Evolutionary conservation across 2,329 filamentous ascomycete genomes (phyloP).

Genomic region (Rhynchosporium secalis): DNA sequence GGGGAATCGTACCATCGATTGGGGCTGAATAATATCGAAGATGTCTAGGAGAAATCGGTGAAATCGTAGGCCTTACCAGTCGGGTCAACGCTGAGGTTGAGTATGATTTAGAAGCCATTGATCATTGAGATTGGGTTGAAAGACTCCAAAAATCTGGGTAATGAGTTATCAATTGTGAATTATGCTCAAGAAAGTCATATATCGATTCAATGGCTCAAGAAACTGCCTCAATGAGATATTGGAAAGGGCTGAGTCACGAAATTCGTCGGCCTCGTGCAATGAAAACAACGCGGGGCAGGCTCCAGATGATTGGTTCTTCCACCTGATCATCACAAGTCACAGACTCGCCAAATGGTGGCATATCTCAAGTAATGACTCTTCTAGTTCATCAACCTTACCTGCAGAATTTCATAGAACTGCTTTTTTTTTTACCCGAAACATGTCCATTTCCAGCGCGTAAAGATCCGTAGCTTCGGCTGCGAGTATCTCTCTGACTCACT

Average conservation of each 20-base stretch:
- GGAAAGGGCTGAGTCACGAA: not conserved
- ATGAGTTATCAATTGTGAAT: not conserved
- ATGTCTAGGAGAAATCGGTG: conserved; percentile 25
- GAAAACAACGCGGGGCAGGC: conserved; percentile 13
- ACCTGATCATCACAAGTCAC: conserved; percentile 17
- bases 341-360: conserved; percentile 16
- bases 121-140: conserved; percentile 6
- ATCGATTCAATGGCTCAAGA: not conserved
- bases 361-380: conserved; percentile 20
- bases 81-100: conserved; percentile 30
- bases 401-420: not conserved
- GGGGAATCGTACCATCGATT: conserved; percentile 61
- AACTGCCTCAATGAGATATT: not conserved
- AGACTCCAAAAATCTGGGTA: not conserved
- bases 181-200: not conserved
- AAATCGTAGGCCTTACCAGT: conserved; percentile 31
- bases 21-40: conserved; percentile 59
- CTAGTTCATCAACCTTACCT: conserved; percentile 2
- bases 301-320: conserved; percentile 3
- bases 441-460: conserved; percentile 34
- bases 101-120: conserved; percentile 37
- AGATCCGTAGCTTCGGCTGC: conserved; percentile 38
- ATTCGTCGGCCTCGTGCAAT: conserved; percentile 16
- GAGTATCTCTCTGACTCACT: conserved; percentile 26
- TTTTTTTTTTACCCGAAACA: conserved; percentile 10